Base-by-base conservation (phyloP, 2,329 filamentous ascomycete genomes). In the Chaetomium strumarium region DNA sequence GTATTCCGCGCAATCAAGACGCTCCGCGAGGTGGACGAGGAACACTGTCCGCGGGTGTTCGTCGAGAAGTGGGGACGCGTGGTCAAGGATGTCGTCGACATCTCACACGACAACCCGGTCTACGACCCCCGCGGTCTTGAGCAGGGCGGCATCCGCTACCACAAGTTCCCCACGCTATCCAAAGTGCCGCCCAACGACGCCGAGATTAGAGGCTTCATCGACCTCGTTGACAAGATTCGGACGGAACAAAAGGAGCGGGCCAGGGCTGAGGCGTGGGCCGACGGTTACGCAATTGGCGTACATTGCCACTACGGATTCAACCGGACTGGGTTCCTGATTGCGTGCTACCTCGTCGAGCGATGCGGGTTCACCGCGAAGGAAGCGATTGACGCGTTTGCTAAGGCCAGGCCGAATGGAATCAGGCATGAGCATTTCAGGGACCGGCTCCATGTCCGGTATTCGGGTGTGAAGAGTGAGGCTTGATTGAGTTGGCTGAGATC, bases 291-390 rank as follows among this genome's bases (percentile, higher is more conserved):
- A 44, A 80, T 96, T 47, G 91, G 86, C 2, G 89, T 96, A 0
- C 92, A 97, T 67, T 97, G 92, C 63, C 92, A 97, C 64, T 96
- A 96, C 62, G 92, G 92, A 0, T 96, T 95, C 72, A 96, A 97
- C 67, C 81, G 91, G 19, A 96, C 92, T 0, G 92, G 92, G 0
- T 96, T 92, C 67, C 88, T 96, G 65, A 82, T 97, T 46, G 86
- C 89, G 31, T 90, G 85, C 63, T 97, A 96, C 65, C 74, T 97
- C n/a, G 85, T 96, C 13, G 90, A 96, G 71, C 76, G 83, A 43
- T 80, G 86, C 60, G 84, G 81, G 0, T 91, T 81, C 63, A 74
- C 73, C 19, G 80, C 96, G 2, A 80, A 87, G 62, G 82, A 86
- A 50, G 92, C 92, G 1, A 83, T 97, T 55, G 82, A 88, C 48